A percentile compares a stretch with the other conserved stretches of the same genome.
Evolutionary conservation across 164 flowering plant species (phyloP).

Genomic region (Magnolia kwangsiensis): DNA sequence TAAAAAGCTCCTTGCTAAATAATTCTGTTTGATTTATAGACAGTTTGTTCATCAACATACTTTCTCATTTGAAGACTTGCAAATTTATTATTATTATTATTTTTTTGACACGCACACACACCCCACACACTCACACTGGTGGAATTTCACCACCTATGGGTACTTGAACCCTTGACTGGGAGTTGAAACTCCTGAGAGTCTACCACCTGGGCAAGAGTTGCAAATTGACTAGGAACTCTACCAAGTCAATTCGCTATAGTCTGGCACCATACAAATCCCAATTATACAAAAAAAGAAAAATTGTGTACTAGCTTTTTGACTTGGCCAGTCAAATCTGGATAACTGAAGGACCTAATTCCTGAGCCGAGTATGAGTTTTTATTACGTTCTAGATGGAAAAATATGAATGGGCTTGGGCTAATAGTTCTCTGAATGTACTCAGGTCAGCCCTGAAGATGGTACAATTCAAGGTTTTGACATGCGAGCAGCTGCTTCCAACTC

Average conservation of each 20-base stretch:
- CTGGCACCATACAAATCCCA: neutral
- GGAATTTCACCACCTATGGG: too few relatives aligned
- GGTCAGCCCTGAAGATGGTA: conserved; percentile 96
- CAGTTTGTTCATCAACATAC: neutral
- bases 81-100: too few relatives aligned
- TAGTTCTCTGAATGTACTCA: conserved; percentile 13
- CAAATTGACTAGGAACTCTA: neutral
- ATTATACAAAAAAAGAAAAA: neutral
- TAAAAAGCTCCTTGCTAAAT: neutral
- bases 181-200: too few relatives aligned
- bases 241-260: neutral
- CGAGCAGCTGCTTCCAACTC: conserved; percentile 60
- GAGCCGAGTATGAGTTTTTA: neutral
- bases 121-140: too few relatives aligned
- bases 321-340: too few relatives aligned
- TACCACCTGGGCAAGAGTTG: too few relatives aligned
- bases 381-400: neutral
- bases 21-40: neutral
- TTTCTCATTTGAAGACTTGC: neutral
- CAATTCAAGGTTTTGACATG: conserved; percentile 69
- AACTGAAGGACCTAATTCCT: too few relatives aligned
- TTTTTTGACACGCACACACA: too few relatives aligned
- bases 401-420: conserved; percentile 1
- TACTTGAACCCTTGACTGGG: too few relatives aligned
- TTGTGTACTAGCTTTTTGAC: too few relatives aligned